Evolutionary conservation across 208 protist genomes (phyloP).

Genomic region (Tritrichomonas foetus): DNA sequence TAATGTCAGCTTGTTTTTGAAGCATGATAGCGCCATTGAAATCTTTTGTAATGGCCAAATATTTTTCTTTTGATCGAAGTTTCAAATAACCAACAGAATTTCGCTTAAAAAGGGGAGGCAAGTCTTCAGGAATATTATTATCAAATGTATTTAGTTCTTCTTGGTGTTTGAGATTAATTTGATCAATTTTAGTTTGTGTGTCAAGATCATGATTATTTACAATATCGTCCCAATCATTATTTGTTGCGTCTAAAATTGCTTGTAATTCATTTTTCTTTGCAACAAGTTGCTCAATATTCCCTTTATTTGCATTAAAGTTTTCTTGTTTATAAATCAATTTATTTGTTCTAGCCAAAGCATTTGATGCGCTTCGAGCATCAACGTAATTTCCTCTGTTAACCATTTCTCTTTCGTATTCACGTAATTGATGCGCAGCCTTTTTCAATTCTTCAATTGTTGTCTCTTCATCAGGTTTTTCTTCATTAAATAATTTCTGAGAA

Average conservation of each 20-base stretch:
- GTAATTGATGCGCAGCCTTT: not conserved
- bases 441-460: not conserved
- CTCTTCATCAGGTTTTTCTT: too few relatives aligned
- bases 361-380: not conserved
- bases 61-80: not conserved
- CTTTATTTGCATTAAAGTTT: not conserved
- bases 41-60: not conserved
- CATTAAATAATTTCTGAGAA: too few relatives aligned
- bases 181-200: not conserved
- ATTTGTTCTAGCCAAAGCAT: not conserved
- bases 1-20: not conserved
- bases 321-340: not conserved
- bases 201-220: not conserved
- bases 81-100: conserved; percentile 32
- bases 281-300: not conserved
- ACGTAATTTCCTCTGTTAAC: not conserved
- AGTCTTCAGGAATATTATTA: not conserved
- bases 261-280: not conserved
- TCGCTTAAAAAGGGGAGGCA: not conserved
- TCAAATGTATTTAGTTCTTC: not conserved
- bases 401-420: not conserved
- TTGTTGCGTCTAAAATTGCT: not conserved
- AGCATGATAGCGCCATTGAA: not conserved
- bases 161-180: not conserved
- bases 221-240: not conserved